Percentiles rank a stretch among this genome's conserved stretches.
Evolutionary conservation across 1,139 yeast genomes (phyloP).

Genomic region (Pichia kudriavzevii): DNA sequence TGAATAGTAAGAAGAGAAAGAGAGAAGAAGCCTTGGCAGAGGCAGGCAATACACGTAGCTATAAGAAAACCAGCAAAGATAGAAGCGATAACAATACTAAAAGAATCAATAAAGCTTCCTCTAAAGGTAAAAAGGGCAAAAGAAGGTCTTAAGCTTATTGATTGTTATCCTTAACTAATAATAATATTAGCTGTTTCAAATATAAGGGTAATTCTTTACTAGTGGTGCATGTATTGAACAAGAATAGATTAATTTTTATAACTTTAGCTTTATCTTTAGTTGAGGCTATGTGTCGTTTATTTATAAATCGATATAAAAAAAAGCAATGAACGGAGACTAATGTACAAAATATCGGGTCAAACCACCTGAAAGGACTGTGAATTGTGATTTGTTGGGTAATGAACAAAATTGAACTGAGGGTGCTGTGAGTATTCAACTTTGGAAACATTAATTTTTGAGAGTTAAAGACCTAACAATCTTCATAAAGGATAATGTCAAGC

Average conservation of each 20-base stretch:
- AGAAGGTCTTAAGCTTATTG: not conserved
- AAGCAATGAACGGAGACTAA: not conserved
- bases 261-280: no score
- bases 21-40: conserved; percentile 48
- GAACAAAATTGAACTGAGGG: not conserved
- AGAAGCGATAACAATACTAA: conserved; percentile 36
- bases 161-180: not conserved
- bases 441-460: no score
- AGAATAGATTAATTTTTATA: not conserved
- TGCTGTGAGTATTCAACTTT: conserved; percentile 1
- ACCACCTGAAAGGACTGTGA: not conserved
- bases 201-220: not conserved
- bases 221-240: not conserved
- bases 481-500: conserved; percentile 52
- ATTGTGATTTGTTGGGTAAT: not conserved
- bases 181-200: not conserved
- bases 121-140: conserved; percentile 9
- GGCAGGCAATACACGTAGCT: conserved; percentile 35
- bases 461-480: conserved; percentile 8
- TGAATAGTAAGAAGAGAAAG: conserved; percentile 54
- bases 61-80: conserved; percentile 66
- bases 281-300: no score
- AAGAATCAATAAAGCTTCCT: conserved; percentile 11
- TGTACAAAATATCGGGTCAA: not conserved
- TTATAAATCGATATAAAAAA: not conserved